These are phyloP conservation scores for Salix dunnii DNA, from an alignment of 345 rosid genomes.

Conservation along the genomic window DNA sequence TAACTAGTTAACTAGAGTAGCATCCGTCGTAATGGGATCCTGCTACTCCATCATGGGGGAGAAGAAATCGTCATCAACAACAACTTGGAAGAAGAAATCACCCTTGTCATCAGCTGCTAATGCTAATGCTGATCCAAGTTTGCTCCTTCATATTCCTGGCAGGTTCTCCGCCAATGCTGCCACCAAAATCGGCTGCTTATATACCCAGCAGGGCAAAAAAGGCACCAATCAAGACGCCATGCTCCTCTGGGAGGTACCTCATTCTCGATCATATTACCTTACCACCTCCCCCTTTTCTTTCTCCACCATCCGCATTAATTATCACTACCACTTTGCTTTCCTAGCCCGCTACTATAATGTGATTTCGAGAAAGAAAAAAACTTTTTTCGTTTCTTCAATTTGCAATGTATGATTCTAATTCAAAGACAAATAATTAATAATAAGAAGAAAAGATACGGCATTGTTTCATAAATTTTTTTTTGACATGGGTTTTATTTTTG, in stretches of 20 bases:
- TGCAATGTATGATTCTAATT: too few relatives aligned
- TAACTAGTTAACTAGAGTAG: constrained; percentile 12
- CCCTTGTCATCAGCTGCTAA: constrained; percentile 18
- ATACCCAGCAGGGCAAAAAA: constrained; percentile 94
- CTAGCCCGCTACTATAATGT: too few relatives aligned
- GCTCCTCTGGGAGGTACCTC: constrained; percentile 52
- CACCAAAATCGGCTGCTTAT: constrained; percentile 61
- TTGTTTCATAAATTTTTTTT: too few relatives aligned
- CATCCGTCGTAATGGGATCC: constrained; percentile 1
- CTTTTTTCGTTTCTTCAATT: too few relatives aligned
- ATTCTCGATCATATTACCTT: too few relatives aligned
- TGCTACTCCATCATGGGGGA: constrained; percentile 15
- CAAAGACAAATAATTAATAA: too few relatives aligned
- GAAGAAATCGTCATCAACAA: constrained; percentile 5
- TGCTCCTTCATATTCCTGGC: constrained; percentile 47
- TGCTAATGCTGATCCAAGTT: constrained; percentile 31
- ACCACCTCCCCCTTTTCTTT: too few relatives aligned
- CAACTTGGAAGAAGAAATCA: constrained; percentile 46
- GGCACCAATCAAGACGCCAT: constrained; percentile 98
- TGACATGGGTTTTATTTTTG: too few relatives aligned
- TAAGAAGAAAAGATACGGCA: too few relatives aligned
- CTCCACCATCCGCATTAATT: too few relatives aligned
- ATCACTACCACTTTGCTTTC: too few relatives aligned
- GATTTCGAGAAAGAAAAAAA: too few relatives aligned
- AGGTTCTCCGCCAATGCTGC: constrained; percentile 60